These are phyloP conservation scores for Penicillium goetzii DNA, from an alignment of 495 filamentous ascomycete genomes.

Conservation along the genomic window DNA sequence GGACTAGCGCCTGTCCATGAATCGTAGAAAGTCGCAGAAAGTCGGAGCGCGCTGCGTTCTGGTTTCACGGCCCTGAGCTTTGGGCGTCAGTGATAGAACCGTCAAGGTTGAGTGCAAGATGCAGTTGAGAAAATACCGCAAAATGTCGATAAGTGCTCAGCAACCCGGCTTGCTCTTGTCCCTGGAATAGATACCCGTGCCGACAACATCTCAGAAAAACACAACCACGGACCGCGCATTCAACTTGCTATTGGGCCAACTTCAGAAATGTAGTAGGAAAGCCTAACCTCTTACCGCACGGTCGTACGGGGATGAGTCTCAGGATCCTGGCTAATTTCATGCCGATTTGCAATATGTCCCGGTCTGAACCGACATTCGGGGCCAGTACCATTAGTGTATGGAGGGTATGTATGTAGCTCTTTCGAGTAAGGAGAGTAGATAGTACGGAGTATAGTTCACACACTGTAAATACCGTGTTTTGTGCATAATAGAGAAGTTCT, in stretches of 20 bases:
- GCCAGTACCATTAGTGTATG: background rate
- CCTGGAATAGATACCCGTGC: background rate
- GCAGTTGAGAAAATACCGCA: background rate
- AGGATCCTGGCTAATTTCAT: background rate
- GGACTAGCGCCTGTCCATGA: conserved; percentile 10
- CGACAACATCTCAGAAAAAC: background rate
- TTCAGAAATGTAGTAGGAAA: background rate
- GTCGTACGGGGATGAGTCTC: conserved; percentile 11
- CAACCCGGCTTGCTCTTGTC: background rate
- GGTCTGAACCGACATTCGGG: background rate
- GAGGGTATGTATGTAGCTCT: background rate
- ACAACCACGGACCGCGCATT: conserved; percentile 13
- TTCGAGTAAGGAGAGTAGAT: too few relatives aligned
- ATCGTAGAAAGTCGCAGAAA: conserved; percentile 21
- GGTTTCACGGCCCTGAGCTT: conserved; percentile 10
- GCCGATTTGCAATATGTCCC: conserved; percentile 11
- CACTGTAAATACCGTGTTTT: too few relatives aligned
- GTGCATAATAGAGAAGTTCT: too few relatives aligned
- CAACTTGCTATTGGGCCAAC: conserved; percentile 8
- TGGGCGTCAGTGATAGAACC: background rate
- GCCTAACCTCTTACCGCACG: conserved; percentile 17
- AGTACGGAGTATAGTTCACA: too few relatives aligned
- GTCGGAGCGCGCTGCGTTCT: background rate
- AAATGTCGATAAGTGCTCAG: background rate
- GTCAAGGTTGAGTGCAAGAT: background rate